Evolutionary conservation across 805 yeast species (phyloP).

Genomic region (Torulaspora quercuum): DNA sequence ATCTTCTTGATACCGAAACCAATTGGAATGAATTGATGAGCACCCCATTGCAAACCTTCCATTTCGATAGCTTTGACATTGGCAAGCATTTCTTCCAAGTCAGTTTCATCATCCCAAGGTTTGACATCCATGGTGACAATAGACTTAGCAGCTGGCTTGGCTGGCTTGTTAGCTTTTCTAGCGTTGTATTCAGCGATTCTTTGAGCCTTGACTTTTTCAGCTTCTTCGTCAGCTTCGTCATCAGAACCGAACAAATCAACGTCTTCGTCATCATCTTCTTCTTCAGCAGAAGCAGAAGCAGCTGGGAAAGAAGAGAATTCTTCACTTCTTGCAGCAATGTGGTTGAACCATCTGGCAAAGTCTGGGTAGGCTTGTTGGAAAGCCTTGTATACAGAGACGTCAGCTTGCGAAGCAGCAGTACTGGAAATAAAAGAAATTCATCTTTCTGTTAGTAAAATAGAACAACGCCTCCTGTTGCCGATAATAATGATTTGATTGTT

Average conservation of each 20-base stretch:
- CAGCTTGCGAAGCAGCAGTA: constrained; percentile 91
- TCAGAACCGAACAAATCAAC: constrained; percentile 92
- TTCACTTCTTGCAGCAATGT: constrained; percentile 88
- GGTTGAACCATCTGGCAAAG: constrained; percentile 98
- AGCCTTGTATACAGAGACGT: constrained; percentile 90
- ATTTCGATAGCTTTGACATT: constrained; percentile 78
- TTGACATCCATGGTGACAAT: constrained; percentile 94
- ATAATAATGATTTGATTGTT: not conserved
- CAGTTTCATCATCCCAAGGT: constrained; percentile 99
- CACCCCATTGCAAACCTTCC: constrained; percentile 99
- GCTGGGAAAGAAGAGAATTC: constrained; percentile 83
- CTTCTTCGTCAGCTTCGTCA: constrained; percentile 94
- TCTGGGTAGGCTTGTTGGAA: constrained; percentile 89
- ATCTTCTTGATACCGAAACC: constrained; percentile 99
- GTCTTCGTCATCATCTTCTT: constrained; percentile 73
- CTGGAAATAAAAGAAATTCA: constrained; percentile 39
- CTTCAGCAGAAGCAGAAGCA: constrained; percentile 54
- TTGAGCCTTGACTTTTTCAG: constrained; percentile 95
- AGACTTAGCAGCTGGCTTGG: constrained; percentile 98
- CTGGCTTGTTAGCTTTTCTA: constrained; percentile 94
- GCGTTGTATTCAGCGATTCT: constrained; percentile 98
- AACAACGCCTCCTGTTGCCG: not conserved
- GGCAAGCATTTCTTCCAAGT: constrained; percentile 81
- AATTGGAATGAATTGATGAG: constrained; percentile 89
- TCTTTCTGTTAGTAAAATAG: constrained; percentile 4